Evolutionary conservation across 2,329 filamentous ascomycete species (phyloP), one percentile per base, ranked within the genome.

Genomic region (Hypoxylon sp.): DNA sequence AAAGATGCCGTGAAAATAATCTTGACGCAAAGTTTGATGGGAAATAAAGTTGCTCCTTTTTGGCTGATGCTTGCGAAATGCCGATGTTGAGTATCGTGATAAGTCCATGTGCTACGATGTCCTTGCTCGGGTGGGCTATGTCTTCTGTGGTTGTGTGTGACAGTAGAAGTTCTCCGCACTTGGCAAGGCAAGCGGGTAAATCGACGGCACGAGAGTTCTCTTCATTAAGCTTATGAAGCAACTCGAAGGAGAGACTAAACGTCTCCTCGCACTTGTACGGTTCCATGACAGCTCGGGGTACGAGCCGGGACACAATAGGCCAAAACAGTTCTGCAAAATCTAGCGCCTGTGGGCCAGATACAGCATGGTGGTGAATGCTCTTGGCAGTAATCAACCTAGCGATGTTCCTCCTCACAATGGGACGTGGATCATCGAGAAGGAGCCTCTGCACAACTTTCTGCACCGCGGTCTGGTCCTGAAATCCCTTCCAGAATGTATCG

Each of bases 1-100:
- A 93, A 0, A 94, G 80, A 72, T 91, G 90, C 60, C 82, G 86
- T 75, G 84, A 86, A 71, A 93, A 88, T 0, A 94, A 76, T 2
- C 80, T 79, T 56, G 82, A 80, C 9, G 84, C 82, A 50, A 82
- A 77, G 19, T 70, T 64, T 3, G 70, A 72, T 6, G 60, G 41
- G 14, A 72, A 62, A 45, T 65, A 64, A 14, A 74, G n/a, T 3
- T 60, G 53, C 23, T 73, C 67, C n/a, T 72, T 68, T 14, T 65
- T 63, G 17, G 64, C 67, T 38, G 70, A 71, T 21, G 79, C 46
- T 17, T 80, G 70, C 38, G 71, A 73, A 46, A 77, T 65, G 3
- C 73, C 72, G 19, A 73, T 70, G 41, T 76, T 74, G 14, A 83
- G 48, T 17, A 83, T 75, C 11, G 71, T 75, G 34, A 81, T 73